These are phyloP conservation scores for Angophora floribunda DNA, from an alignment of 345 rosid genomes.

Conservation along the genomic window DNA sequence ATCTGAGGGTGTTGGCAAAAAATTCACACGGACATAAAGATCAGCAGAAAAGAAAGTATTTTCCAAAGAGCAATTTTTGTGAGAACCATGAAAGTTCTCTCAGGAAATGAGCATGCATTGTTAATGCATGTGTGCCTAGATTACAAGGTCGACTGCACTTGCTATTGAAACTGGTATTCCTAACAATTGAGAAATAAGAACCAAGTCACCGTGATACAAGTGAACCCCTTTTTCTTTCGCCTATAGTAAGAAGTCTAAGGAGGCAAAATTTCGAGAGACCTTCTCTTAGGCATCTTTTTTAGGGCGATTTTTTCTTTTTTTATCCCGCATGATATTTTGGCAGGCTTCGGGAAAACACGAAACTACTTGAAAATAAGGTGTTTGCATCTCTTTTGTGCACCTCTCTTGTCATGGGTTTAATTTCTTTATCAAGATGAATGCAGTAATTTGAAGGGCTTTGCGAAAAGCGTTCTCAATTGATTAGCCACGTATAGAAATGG, in stretches of 20 bases:
- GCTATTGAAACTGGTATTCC: neutral
- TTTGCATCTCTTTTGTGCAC: neutral
- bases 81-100: neutral
- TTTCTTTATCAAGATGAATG: neutral
- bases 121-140: neutral
- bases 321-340: neutral
- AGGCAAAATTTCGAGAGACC: neutral
- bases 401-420: neutral
- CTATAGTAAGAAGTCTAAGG: neutral
- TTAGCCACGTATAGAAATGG: neutral
- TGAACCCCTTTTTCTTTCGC: neutral
- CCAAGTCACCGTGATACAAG: neutral
- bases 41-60: neutral
- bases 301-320: accelerated
- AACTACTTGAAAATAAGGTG: neutral
- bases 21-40: neutral
- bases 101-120: neutral
- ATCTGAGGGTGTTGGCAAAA: neutral
- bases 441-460: accelerated
- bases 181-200: neutral
- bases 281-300: neutral
- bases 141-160: neutral
- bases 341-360: neutral
- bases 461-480: neutral
- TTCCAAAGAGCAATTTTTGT: neutral